These are phyloP conservation scores for Pichia rugopelliculosa DNA, from an alignment of 805 yeast species.

Conservation along the genomic window DNA sequence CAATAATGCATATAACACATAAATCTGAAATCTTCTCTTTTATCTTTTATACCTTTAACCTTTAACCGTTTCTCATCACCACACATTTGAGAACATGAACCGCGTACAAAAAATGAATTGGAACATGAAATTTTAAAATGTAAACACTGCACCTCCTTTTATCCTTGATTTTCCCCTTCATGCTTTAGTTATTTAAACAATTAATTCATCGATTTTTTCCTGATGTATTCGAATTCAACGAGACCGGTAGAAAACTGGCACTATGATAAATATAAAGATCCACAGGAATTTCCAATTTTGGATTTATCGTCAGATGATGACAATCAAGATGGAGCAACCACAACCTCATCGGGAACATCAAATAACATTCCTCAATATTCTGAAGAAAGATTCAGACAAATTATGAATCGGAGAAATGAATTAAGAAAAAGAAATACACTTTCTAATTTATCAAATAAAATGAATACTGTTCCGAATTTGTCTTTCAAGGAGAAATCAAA, in stretches of 20 bases:
- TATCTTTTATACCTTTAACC: too few relatives aligned
- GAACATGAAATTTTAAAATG: neutral
- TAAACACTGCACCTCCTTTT: neutral
- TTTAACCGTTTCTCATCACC: too few relatives aligned
- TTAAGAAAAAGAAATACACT: neutral
- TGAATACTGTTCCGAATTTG: slow-evolving; percentile 1
- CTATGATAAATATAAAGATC: slow-evolving; percentile 9
- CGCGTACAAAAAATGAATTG: neutral
- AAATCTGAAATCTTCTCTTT: too few relatives aligned
- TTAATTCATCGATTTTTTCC: too few relatives aligned
- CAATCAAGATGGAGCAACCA: neutral
- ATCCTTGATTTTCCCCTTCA: too few relatives aligned
- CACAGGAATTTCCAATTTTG: slow-evolving; percentile 10
- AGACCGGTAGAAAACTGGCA: slow-evolving; percentile 9
- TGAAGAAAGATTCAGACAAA: slow-evolving; percentile 3
- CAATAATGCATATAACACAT: too few relatives aligned
- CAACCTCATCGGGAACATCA: slow-evolving; percentile 4
- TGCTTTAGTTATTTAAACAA: too few relatives aligned
- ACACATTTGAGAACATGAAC: too few relatives aligned
- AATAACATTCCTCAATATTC: slow-evolving; percentile 5
- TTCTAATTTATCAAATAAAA: neutral
- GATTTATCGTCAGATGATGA: slow-evolving; percentile 6
- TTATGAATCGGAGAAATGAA: neutral
- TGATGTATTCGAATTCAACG: neutral
- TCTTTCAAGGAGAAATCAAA: neutral